Conservation (phyloP, 2,329 filamentous ascomycete genomes). For the Xylaria polymorpha region DNA sequence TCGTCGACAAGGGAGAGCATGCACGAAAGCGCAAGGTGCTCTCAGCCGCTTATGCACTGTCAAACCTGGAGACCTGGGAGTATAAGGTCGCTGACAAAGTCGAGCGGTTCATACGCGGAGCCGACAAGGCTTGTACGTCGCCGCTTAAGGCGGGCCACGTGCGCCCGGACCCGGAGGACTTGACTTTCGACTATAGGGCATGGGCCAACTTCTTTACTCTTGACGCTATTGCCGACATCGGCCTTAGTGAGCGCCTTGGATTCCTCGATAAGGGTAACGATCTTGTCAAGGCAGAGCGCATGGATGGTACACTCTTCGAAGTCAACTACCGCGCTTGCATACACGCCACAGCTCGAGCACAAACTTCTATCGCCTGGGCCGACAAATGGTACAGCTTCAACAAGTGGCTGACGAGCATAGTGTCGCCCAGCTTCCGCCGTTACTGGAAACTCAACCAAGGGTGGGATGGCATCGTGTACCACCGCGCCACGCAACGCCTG, state of each 20-base stretch:
- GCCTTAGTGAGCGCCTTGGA: constrained; percentile 61
- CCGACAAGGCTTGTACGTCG: constrained; percentile 37
- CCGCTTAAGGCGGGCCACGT: constrained; percentile 38
- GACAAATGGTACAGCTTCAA: constrained; percentile 1
- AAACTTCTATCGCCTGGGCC: constrained; percentile 2
- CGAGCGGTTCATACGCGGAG: constrained; percentile 25
- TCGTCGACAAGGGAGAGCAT: constrained; percentile 53
- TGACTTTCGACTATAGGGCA: constrained; percentile 62
- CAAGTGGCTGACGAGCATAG: background rate
- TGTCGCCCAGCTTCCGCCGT: background rate
- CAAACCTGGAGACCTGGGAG: constrained; percentile 66
- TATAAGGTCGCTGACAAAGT: constrained; percentile 65
- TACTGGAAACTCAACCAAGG: constrained; percentile 10
- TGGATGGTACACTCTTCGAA: constrained; percentile 5
- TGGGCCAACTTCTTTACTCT: constrained; percentile 68
- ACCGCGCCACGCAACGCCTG: constrained; percentile 57
- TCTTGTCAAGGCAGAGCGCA: constrained; percentile 17
- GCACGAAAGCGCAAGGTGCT: constrained; percentile 63
- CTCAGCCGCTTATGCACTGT: constrained; percentile 62
- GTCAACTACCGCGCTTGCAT: constrained; percentile 7
- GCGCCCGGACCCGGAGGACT: constrained; percentile 46
- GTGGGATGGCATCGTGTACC: constrained; percentile 53
- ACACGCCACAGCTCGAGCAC: background rate
- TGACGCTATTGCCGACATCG: constrained; percentile 68
- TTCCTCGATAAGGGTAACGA: constrained; percentile 62